Conservation (phyloP, 2,329 filamentous ascomycete species). For the Neonectria sp. region DNA sequence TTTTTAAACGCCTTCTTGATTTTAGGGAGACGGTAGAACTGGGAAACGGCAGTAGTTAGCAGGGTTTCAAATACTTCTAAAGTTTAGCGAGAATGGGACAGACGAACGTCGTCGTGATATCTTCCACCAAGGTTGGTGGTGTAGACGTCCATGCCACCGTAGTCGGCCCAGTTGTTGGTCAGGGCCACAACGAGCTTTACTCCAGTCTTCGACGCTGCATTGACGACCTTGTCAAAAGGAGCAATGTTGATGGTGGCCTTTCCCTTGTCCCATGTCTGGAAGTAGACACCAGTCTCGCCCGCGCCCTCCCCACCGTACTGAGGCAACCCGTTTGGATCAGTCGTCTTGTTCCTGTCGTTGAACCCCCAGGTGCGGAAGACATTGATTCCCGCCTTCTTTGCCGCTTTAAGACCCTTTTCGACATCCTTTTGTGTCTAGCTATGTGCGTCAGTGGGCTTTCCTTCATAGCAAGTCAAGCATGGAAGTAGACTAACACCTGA, state of each 20-base stretch:
- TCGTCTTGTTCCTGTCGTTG: constrained; percentile 68
- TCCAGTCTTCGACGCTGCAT: constrained; percentile 69
- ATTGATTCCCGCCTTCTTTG: constrained; percentile 66
- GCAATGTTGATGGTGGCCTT: constrained; percentile 68
- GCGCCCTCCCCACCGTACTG: constrained; percentile 33
- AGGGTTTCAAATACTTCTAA: neutral
- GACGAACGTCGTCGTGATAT: constrained; percentile 56
- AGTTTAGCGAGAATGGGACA: neutral
- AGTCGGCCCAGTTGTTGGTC: constrained; percentile 73
- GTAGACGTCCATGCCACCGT: constrained; percentile 73
- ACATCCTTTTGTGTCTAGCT: constrained; percentile 66
- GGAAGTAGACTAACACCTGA: constrained; percentile 10
- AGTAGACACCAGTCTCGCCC: constrained; percentile 59
- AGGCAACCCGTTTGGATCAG: constrained; percentile 43
- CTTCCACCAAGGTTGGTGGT: constrained; percentile 67
- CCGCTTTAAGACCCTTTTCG: constrained; percentile 63
- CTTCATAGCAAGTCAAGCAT: rapidly evolving
- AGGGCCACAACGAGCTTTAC: constrained; percentile 71
- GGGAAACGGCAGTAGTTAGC: neutral
- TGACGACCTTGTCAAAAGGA: constrained; percentile 73
- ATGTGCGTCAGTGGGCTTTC: constrained; percentile 13
- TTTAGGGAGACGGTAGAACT: constrained; percentile 65
- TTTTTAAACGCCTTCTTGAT: constrained; percentile 69
- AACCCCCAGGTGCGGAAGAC: constrained; percentile 75
- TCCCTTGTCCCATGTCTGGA: constrained; percentile 76